phyloP scores from a whole-genome alignment of 208 protist species.

The Kentomonas sorsogonicus region DNA sequence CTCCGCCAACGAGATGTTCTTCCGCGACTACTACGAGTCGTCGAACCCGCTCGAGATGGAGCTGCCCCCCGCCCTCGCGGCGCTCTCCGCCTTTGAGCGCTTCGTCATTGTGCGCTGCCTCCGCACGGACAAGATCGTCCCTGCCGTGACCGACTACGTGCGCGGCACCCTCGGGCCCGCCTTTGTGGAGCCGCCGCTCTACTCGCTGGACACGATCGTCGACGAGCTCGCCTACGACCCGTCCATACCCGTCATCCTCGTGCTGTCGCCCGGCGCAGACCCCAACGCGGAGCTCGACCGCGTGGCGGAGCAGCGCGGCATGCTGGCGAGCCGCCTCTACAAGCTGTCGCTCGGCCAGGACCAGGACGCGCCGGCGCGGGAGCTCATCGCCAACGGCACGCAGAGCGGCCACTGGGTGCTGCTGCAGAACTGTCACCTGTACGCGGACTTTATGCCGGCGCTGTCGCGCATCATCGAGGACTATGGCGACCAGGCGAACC shows the following conservation, averaged over 20 bases:
- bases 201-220: constrained; percentile 90
- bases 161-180: constrained; percentile 61
- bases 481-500: constrained; percentile 81
- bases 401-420: constrained; percentile 91
- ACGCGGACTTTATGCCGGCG: constrained; percentile 92
- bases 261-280: constrained; percentile 97
- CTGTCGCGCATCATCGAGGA: constrained; percentile 91
- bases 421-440: constrained; percentile 95
- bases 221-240: constrained; percentile 84
- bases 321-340: constrained; percentile 71
- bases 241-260: constrained; percentile 94
- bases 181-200: constrained; percentile 92
- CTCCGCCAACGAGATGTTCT: constrained; percentile 52
- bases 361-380: constrained; percentile 88
- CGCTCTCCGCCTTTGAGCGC: constrained; percentile 76
- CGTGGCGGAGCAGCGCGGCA: constrained; percentile 90
- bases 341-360: constrained; percentile 96
- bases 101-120: constrained; percentile 92
- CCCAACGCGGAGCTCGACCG: constrained; percentile 92
- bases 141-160: constrained; percentile 92
- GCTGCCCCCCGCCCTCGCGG: constrained; percentile 53
- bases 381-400: constrained; percentile 88
- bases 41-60: constrained; percentile 67
- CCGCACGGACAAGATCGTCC: constrained; percentile 94
- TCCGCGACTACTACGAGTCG: constrained; percentile 83